Evolutionary conservation across 192 early-diverging fungal genomes (phyloP).

Genomic region (Coemansia furcata): DNA sequence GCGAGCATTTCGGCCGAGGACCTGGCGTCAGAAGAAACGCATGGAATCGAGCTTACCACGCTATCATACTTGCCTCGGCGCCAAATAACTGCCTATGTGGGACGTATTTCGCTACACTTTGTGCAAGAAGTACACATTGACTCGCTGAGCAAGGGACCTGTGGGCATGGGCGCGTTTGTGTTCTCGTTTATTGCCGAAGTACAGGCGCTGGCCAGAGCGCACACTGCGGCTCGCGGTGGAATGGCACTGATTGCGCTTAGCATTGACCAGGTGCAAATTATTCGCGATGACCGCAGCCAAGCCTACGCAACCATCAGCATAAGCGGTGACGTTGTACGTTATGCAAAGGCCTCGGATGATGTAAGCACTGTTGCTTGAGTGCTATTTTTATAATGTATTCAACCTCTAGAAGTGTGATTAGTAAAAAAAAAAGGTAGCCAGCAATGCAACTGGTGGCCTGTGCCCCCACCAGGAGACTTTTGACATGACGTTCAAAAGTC

Average conservation of each 20-base stretch:
- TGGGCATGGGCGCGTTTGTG: slow-evolving; percentile 75
- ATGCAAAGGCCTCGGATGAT: neutral
- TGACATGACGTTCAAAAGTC: neutral
- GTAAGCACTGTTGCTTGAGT: neutral
- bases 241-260: slow-evolving; percentile 67
- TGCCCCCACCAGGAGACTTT: neutral
- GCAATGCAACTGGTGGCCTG: neutral
- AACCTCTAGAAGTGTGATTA: neutral
- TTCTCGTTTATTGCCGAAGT: slow-evolving; percentile 66
- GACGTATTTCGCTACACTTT: slow-evolving; percentile 77
- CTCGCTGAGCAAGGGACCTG: slow-evolving; percentile 31
- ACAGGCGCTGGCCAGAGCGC: slow-evolving; percentile 63
- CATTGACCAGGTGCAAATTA: slow-evolving; percentile 64
- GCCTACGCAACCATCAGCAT: slow-evolving; percentile 65
- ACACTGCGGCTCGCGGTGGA: slow-evolving; percentile 67
- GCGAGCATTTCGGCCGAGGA: neutral
- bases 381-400: neutral
- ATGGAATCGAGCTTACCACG: slow-evolving; percentile 65
- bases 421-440: neutral
- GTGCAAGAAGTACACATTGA: slow-evolving; percentile 64
- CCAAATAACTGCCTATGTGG: slow-evolving; percentile 57
- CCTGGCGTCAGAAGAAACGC: slow-evolving; percentile 9
- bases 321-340: slow-evolving; percentile 17
- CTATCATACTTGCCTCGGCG: slow-evolving; percentile 62
- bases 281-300: slow-evolving; percentile 69